These are phyloP conservation scores for Cyclocybe cylindracea DNA, from an alignment of 768 basidiomycete genomes.

Conservation along the genomic window DNA sequence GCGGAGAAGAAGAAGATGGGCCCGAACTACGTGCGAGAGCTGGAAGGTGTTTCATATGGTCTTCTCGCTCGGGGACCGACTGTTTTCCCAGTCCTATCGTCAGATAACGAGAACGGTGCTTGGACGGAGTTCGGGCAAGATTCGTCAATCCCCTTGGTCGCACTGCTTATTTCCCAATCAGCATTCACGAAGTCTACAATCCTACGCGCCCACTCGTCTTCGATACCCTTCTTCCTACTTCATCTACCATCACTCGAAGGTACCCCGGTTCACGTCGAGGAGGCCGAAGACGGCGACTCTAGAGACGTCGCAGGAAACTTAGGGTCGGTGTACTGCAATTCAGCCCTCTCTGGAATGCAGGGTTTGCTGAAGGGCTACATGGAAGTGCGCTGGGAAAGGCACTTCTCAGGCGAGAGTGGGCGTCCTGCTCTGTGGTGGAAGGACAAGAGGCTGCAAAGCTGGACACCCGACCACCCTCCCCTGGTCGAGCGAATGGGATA, in stretches of 20 bases:
- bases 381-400: conserved; percentile 70
- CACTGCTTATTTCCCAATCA: conserved; percentile 79
- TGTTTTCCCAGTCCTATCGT: conserved; percentile 1
- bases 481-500: not conserved
- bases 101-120: not conserved
- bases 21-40: conserved; percentile 81
- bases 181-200: conserved; percentile 73
- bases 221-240: conserved; percentile 77
- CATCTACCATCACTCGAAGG: conserved; percentile 59
- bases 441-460: conserved; percentile 31
- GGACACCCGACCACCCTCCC: conserved; percentile 11
- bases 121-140: not conserved
- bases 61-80: conserved; percentile 28
- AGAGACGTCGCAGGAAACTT: conserved; percentile 22
- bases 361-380: conserved; percentile 62
- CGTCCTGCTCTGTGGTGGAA: conserved; percentile 48
- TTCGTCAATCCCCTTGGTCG: conserved; percentile 48
- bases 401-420: conserved; percentile 26
- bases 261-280: not conserved
- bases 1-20: conserved; percentile 81
- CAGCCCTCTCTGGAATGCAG: conserved; percentile 52
- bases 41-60: conserved; percentile 83
- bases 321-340: conserved; percentile 68
- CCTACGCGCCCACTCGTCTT: conserved; percentile 70
- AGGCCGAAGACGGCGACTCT: not conserved